Evolutionary conservation across 2,329 filamentous ascomycete species (phyloP).

Genomic region (Berkeleyomyces rouxiae): DNA sequence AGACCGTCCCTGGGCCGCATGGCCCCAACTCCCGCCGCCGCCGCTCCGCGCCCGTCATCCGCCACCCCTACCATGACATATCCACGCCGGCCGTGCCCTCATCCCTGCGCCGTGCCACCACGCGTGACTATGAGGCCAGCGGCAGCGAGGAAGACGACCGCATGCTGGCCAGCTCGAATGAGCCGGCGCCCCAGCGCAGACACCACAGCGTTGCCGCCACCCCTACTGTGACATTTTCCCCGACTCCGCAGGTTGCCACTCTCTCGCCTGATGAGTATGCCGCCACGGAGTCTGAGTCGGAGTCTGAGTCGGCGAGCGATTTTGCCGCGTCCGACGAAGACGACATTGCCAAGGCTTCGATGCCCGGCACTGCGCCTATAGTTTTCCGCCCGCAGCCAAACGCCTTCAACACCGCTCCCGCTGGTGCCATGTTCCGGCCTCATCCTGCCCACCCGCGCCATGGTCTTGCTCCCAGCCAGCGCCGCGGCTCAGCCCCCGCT

Average conservation of each 20-base stretch:
- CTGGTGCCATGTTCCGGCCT: conserved; percentile 33
- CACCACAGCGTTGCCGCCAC: background rate
- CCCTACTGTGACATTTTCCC: conserved; percentile 3
- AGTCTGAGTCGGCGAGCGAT: conserved; percentile 22
- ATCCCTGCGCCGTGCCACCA: conserved; percentile 44
- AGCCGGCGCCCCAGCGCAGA: background rate
- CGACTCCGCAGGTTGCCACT: background rate
- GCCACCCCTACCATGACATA: background rate
- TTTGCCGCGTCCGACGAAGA: conserved; percentile 25
- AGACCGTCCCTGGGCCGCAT: conserved; percentile 17
- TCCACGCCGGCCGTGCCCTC: conserved; percentile 19
- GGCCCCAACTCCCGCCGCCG: conserved; percentile 35
- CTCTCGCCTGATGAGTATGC: conserved; percentile 17
- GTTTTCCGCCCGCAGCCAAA: conserved; percentile 78
- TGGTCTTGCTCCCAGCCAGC: conserved; percentile 31
- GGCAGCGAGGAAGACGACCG: conserved; percentile 68
- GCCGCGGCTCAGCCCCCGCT: conserved; percentile 32
- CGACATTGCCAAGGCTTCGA: conserved; percentile 66
- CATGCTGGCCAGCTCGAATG: conserved; percentile 22
- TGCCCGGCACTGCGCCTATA: conserved; percentile 44
- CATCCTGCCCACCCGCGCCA: conserved; percentile 32
- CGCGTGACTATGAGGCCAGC: conserved; percentile 86
- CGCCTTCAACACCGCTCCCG: conserved; percentile 49
- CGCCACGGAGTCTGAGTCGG: conserved; percentile 25
- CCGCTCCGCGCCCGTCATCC: conserved; percentile 15